A percentile compares a stretch with the other conserved stretches of the same genome.
phyloP scores from a whole-genome alignment of 345 rosid genomes.

The Rhizophora mangle region DNA sequence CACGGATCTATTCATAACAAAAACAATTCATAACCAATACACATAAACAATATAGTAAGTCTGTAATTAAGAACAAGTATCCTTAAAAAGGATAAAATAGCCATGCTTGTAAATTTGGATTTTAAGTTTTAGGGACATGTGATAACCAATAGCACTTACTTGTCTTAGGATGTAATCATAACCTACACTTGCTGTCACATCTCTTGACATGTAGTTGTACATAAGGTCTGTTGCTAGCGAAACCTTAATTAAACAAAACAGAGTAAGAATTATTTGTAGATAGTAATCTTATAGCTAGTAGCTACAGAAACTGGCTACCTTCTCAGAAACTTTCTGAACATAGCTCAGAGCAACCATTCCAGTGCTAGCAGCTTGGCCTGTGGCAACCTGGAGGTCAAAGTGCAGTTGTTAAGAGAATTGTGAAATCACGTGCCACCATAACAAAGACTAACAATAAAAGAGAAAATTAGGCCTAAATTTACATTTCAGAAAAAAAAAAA shows the following conservation, averaged over 20 bases:
- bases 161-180: slow-evolving; percentile 97
- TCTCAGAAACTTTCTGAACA: slow-evolving; percentile 94
- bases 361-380: slow-evolving; percentile 94
- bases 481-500: too few relatives aligned
- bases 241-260: slow-evolving; percentile 46
- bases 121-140: not conserved
- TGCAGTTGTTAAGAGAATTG: not conserved
- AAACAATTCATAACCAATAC: too few relatives aligned
- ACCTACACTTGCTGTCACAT: slow-evolving; percentile 83
- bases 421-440: not conserved
- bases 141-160: slow-evolving; percentile 40
- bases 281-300: not conserved
- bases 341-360: slow-evolving; percentile 82
- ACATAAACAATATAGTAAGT: too few relatives aligned
- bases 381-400: slow-evolving; percentile 59
- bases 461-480: not conserved
- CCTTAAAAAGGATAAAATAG: not conserved
- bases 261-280: slow-evolving; percentile 4
- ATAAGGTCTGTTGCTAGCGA: slow-evolving; percentile 81
- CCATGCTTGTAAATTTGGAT: not conserved
- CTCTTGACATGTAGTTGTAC: slow-evolving; percentile 87
- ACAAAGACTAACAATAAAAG: not conserved
- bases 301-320: slow-evolving; percentile 45
- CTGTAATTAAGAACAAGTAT: not conserved
- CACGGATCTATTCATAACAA: too few relatives aligned